A percentile compares a stretch with the other conserved stretches of the same genome.
These are phyloP conservation scores for Viola odorata DNA, from an alignment of 345 rosid genomes.

Conservation along the genomic window DNA sequence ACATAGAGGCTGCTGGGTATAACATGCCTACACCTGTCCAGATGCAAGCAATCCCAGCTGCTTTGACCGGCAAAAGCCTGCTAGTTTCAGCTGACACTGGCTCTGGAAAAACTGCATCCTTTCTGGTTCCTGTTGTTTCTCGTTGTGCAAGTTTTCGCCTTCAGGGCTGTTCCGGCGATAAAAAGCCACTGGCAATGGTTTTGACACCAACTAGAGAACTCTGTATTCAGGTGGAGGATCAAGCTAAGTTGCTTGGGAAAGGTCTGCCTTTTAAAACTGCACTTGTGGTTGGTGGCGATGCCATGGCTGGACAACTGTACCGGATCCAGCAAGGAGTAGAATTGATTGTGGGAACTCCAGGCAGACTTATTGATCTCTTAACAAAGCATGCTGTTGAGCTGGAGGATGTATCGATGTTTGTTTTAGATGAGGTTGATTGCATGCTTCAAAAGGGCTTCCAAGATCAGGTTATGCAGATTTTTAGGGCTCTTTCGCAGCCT, in stretches of 20 bases:
- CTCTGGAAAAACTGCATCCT: slow-evolving; percentile 86
- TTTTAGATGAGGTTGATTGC: slow-evolving; percentile 89
- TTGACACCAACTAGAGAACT: slow-evolving; percentile 90
- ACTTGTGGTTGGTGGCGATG: slow-evolving; percentile 84
- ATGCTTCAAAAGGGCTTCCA: slow-evolving; percentile 88
- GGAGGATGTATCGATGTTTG: slow-evolving; percentile 43
- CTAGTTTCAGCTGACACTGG: slow-evolving; percentile 90
- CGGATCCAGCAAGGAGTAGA: slow-evolving; percentile 85
- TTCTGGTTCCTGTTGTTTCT: slow-evolving; percentile 68
- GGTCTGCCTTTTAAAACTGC: slow-evolving; percentile 92
- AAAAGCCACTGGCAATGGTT: slow-evolving; percentile 61
- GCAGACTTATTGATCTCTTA: slow-evolving; percentile 79
- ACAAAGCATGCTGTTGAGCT: slow-evolving; percentile 58
- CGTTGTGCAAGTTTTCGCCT: slow-evolving; percentile 42
- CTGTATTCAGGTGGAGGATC: slow-evolving; percentile 80
- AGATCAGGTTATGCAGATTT: slow-evolving; percentile 88
- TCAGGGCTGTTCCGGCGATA: slow-evolving; percentile 23
- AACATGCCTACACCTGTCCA: slow-evolving; percentile 76
- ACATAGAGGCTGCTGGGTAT: slow-evolving; percentile 68
- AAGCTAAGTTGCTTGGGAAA: slow-evolving; percentile 85
- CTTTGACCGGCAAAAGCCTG: slow-evolving; percentile 54
- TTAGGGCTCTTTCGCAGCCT: slow-evolving; percentile 60
- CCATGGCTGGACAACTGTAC: slow-evolving; percentile 70
- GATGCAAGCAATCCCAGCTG: slow-evolving; percentile 87
- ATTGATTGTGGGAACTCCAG: slow-evolving; percentile 79